Conservation (phyloP, 352 stramenopile genomes). For the Pythium myriotylum region DNA sequence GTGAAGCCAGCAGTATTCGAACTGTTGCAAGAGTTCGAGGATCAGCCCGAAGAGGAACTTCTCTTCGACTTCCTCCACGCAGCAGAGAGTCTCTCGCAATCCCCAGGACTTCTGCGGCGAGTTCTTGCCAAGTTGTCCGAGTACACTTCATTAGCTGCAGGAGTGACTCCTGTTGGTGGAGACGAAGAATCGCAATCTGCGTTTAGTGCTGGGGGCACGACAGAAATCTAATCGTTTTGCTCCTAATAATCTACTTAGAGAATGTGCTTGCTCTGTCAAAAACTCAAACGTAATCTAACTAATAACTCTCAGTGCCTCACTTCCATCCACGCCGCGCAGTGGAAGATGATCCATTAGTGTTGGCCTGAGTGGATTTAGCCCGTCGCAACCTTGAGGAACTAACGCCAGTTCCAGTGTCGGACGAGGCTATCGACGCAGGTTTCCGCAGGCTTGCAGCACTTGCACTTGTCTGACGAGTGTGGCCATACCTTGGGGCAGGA, state of each 20-base stretch:
- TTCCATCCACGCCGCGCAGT: slow-evolving; percentile 20
- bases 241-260: slow-evolving; percentile 12
- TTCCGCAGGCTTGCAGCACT: slow-evolving; percentile 11
- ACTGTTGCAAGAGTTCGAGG: slow-evolving; percentile 48
- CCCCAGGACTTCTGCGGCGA: slow-evolving; percentile 62
- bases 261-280: neutral
- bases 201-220: slow-evolving; percentile 14
- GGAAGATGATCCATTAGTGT: slow-evolving; percentile 16
- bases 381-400: slow-evolving; percentile 15
- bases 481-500: slow-evolving; percentile 11
- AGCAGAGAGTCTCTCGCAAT: slow-evolving; percentile 73
- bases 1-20: slow-evolving; percentile 85
- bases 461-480: slow-evolving; percentile 13
- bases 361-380: slow-evolving; percentile 12
- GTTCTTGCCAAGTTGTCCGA: slow-evolving; percentile 38
- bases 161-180: neutral
- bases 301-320: slow-evolving; percentile 4
- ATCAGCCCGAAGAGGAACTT: slow-evolving; percentile 64
- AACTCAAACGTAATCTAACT: slow-evolving; percentile 14
- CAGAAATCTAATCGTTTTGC: slow-evolving; percentile 20
- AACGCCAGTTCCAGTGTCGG: neutral
- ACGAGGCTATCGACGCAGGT: neutral
- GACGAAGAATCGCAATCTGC: neutral
- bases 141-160: neutral
- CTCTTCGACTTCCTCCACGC: slow-evolving; percentile 80